Percentiles rank a stretch among this genome's conserved stretches.
Evolutionary conservation across 169 alveolate genomes (phyloP).

Genomic region (Cytauxzoon felis): DNA sequence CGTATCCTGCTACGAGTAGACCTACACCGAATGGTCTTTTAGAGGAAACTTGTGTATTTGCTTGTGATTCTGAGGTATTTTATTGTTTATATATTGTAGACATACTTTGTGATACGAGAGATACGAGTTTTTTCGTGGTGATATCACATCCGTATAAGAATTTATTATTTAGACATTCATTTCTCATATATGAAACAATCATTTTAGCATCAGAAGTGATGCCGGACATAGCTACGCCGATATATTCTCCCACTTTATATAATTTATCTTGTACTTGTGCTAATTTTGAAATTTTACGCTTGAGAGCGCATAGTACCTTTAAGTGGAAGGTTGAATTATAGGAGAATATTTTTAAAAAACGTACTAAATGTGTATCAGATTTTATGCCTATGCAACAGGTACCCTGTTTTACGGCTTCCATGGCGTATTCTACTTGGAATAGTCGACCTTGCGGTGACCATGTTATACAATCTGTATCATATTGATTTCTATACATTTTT

Average conservation of each 20-base stretch:
- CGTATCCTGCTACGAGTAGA: constrained; percentile 89
- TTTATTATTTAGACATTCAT: constrained; percentile 91
- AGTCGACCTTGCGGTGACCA: constrained; percentile 93
- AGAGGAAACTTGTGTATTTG: constrained; percentile 90
- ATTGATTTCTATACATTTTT: constrained; percentile 87
- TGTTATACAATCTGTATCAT: constrained; percentile 90
- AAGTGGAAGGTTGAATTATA: background rate
- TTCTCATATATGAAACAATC: constrained; percentile 75
- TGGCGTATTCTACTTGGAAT: constrained; percentile 94
- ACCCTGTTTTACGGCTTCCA: constrained; percentile 96
- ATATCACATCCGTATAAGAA: constrained; percentile 89
- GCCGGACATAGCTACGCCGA: constrained; percentile 97
- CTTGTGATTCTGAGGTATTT: constrained; percentile 82
- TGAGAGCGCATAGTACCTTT: constrained; percentile 85
- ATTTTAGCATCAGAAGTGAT: constrained; percentile 97
- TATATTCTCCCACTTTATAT: constrained; percentile 92
- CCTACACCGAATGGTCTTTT: constrained; percentile 99
- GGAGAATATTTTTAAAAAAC: constrained; percentile 9
- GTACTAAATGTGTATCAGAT: constrained; percentile 85
- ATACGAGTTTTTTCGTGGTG: constrained; percentile 88
- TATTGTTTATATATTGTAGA: background rate
- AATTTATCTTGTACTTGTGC: constrained; percentile 93
- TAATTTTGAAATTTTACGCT: constrained; percentile 86
- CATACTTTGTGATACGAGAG: constrained; percentile 88
- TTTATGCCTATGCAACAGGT: constrained; percentile 87